phyloP scores from a whole-genome alignment of 352 stramenopile species.

The Pythium folliculosum region DNA sequence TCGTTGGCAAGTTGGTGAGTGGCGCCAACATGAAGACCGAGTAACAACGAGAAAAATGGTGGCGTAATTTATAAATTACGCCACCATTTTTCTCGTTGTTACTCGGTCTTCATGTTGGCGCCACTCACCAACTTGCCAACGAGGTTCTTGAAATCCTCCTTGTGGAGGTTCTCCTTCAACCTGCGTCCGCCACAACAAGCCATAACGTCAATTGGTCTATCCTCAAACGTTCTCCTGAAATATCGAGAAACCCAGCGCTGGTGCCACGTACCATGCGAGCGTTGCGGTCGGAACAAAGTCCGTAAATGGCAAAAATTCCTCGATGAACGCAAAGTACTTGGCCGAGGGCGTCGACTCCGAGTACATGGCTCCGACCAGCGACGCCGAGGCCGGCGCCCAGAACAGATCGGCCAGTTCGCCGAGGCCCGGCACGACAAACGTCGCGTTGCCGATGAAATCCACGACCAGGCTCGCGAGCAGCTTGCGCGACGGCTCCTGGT shows the following conservation, averaged over 20 bases:
- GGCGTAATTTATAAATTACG: conserved; percentile 12
- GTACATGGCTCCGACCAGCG: conserved; percentile 92
- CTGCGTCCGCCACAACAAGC: conserved; percentile 16
- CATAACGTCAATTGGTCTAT: no score
- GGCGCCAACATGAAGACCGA: no score
- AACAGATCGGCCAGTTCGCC: conserved; percentile 91
- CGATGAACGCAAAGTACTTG: conserved; percentile 87
- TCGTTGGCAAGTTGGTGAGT: no score
- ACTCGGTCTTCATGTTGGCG: neutral
- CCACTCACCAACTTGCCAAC: neutral
- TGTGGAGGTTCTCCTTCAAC: conserved; percentile 63
- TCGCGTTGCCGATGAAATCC: conserved; percentile 88
- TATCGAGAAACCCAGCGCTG: neutral
- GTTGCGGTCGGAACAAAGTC: conserved; percentile 95
- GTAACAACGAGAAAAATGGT: no score
- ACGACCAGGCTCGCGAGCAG: conserved; percentile 80
- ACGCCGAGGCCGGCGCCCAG: conserved; percentile 91
- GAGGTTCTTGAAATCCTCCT: conserved; percentile 32
- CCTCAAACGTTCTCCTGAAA: neutral
- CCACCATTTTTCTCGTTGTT: neutral
- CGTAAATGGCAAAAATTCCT: conserved; percentile 93
- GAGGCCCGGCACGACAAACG: conserved; percentile 84
- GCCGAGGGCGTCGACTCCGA: conserved; percentile 76
- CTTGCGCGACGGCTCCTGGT: conserved; percentile 58
- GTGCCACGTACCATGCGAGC: conserved; percentile 76